Evolutionary conservation across 768 basidiomycete species (phyloP).

Genomic region (Cantharellus cinnabarinus): DNA sequence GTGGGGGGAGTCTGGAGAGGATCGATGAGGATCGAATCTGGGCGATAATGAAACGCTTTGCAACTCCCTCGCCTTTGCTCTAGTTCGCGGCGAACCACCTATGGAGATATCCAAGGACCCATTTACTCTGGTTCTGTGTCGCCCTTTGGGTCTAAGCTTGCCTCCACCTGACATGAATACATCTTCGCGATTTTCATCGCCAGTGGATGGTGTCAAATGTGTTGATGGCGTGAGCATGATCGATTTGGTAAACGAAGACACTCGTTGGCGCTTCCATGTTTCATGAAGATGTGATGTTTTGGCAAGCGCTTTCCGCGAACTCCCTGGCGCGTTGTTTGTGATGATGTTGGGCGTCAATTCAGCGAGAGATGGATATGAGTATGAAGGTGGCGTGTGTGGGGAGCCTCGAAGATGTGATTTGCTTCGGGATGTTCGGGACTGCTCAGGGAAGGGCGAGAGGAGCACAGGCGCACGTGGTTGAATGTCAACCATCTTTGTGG

Average conservation of each 20-base stretch:
- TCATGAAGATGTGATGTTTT: constrained; percentile 10
- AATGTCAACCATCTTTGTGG: background rate
- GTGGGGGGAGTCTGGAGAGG: background rate
- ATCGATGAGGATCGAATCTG: background rate
- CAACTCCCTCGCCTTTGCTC: background rate
- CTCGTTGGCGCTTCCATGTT: constrained; percentile 1
- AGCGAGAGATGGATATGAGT: no score
- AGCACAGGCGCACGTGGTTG: background rate
- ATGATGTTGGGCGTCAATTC: no score
- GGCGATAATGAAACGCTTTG: background rate
- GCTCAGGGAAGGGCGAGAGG: no score
- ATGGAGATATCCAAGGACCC: background rate
- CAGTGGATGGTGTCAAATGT: background rate
- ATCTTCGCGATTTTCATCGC: background rate
- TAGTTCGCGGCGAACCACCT: background rate
- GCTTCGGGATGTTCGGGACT: no score
- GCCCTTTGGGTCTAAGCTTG: background rate
- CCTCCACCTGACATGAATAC: background rate
- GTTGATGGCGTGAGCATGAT: background rate
- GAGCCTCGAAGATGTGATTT: no score
- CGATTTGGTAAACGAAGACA: background rate
- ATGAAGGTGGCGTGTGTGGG: no score
- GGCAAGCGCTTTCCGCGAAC: constrained; percentile 1
- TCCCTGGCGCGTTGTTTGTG: background rate
- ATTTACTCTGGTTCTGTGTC: background rate